These are phyloP conservation scores for Jatropha podagrica DNA, from an alignment of 441 rosid genomes.

Conservation along the genomic window DNA sequence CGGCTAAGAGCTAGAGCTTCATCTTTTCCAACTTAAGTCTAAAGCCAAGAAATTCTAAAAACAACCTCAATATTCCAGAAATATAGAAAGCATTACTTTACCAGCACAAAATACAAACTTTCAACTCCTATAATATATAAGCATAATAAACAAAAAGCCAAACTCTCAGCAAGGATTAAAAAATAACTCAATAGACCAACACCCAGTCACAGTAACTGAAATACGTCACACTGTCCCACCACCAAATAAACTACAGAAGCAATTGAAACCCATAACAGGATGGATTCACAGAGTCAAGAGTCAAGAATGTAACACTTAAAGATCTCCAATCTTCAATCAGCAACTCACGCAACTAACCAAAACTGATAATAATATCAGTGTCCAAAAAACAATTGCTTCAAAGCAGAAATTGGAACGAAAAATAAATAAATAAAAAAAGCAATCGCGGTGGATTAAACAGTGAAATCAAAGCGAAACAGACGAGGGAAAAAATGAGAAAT, in stretches of 20 bases:
- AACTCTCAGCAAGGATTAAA: neutral
- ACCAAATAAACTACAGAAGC: neutral
- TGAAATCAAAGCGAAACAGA: neutral
- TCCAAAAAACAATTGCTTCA: neutral
- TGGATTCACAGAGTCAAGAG: constrained; percentile 9
- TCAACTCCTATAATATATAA: neutral
- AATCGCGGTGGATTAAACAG: neutral
- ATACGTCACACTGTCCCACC: neutral
- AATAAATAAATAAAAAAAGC: neutral
- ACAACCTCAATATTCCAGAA: constrained; percentile 4
- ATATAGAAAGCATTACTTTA: neutral
- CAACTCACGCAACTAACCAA: neutral
- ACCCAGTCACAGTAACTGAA: neutral
- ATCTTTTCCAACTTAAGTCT: too few relatives aligned
- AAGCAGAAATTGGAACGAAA: neutral
- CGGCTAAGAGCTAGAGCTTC: neutral
- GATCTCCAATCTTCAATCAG: constrained; percentile 12
- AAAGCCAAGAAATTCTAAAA: neutral
- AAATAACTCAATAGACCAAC: neutral
- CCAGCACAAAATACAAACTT: neutral
- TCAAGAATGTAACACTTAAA: neutral
- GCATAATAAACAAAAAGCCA: neutral
- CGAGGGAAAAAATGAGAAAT: neutral
- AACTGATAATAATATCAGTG: neutral
- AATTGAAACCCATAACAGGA: constrained; percentile 6